These are phyloP conservation scores for Salix udensis DNA, from an alignment of 345 rosid species.

Conservation along the genomic window DNA sequence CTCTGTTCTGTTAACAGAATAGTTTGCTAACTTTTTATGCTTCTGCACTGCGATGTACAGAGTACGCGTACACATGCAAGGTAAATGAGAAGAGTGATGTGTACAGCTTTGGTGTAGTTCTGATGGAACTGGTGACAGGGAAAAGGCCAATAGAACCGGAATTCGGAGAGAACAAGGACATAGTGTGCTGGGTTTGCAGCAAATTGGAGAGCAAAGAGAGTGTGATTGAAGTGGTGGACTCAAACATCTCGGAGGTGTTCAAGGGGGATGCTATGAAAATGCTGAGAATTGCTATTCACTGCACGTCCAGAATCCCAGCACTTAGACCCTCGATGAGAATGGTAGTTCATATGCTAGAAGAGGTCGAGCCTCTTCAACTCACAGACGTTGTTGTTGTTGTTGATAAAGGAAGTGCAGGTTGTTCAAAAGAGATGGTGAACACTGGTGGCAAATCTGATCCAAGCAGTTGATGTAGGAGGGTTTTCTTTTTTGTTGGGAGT, in stretches of 20 bases:
- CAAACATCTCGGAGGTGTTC: constrained; percentile 32
- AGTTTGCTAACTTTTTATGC: neutral
- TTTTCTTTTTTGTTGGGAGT: neutral
- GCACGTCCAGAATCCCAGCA: constrained; percentile 57
- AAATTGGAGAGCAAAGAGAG: constrained; percentile 37
- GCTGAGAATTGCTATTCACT: constrained; percentile 54
- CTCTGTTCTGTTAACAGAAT: neutral
- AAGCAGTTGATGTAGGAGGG: neutral
- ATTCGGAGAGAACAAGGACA: constrained; percentile 63
- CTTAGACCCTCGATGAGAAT: constrained; percentile 69
- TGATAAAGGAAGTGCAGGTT: constrained; percentile 10
- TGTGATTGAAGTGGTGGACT: constrained; percentile 44
- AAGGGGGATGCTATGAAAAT: constrained; percentile 57
- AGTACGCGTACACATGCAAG: constrained; percentile 57
- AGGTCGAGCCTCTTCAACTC: constrained; percentile 41
- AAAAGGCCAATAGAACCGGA: constrained; percentile 61
- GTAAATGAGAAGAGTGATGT: constrained; percentile 76
- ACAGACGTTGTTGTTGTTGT: constrained; percentile 20
- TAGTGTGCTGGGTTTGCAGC: constrained; percentile 58
- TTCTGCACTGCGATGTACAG: constrained; percentile 32
- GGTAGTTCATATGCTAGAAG: constrained; percentile 81
- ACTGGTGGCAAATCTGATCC: neutral
- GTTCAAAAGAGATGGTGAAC: neutral
- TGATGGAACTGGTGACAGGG: constrained; percentile 79
- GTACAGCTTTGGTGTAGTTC: constrained; percentile 83